Percentiles rank a stretch among this genome's conserved stretches.
phyloP scores from a whole-genome alignment of 2,329 filamentous ascomycete species.

The Colletotrichum chrysophilum region DNA sequence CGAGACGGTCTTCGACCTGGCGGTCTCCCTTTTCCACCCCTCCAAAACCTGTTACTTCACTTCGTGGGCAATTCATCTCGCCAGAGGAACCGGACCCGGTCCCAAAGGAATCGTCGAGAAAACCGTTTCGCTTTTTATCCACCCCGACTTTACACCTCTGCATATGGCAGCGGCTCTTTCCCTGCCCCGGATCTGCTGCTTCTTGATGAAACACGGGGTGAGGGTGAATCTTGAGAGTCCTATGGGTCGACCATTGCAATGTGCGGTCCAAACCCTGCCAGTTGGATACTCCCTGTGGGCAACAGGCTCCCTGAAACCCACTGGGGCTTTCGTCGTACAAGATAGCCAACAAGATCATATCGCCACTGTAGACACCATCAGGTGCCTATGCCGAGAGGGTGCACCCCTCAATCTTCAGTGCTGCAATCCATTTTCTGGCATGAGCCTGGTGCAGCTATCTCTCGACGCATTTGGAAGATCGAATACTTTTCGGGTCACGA shows the following conservation, averaged over 20 bases:
- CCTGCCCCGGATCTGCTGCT: neutral
- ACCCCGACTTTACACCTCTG: neutral
- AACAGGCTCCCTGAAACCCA: too few species aligned
- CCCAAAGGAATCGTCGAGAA: neutral
- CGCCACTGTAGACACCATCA: neutral
- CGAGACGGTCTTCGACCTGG: neutral
- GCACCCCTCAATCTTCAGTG: neutral
- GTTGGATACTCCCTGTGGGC: too few species aligned
- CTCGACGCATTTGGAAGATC: neutral
- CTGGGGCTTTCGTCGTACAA: too few species aligned
- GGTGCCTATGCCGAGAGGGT: neutral
- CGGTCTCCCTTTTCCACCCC: neutral
- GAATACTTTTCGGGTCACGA: neutral
- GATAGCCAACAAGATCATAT: neutral
- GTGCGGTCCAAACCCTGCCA: neutral
- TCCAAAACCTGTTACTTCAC: neutral
- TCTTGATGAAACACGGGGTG: accelerated
- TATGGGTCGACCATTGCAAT: neutral
- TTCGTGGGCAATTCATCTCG: neutral
- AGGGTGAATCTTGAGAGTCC: neutral
- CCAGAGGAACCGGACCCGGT: neutral
- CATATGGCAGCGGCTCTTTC: neutral
- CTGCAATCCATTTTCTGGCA: accelerated
- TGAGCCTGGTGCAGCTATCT: neutral
- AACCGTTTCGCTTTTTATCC: accelerated